Evolutionary conservation across 2,329 filamentous ascomycete species (phyloP).

Genomic region (Drechslerella coelobrocha): DNA sequence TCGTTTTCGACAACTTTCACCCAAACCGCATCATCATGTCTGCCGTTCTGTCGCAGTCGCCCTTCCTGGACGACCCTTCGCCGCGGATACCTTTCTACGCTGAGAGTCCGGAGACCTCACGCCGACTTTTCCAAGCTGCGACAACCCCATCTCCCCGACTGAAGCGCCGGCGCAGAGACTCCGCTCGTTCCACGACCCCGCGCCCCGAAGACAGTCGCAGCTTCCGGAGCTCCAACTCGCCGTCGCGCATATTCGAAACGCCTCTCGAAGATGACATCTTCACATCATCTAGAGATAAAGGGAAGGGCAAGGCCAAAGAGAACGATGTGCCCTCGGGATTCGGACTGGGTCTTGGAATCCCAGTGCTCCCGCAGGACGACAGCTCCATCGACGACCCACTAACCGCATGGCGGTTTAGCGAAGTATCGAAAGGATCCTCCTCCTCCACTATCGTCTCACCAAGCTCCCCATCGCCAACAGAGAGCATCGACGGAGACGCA

Average conservation of each 20-base stretch:
- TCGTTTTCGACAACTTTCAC: neutral
- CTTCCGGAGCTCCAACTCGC: conserved; percentile 15
- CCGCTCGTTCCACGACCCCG: conserved; percentile 23
- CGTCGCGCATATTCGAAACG: conserved; percentile 18
- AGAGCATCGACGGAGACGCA: conserved; percentile 40
- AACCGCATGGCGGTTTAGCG: conserved; percentile 41
- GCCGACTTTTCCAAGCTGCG: conserved; percentile 36
- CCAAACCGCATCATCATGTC: conserved; percentile 28
- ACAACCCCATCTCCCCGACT: conserved; percentile 43
- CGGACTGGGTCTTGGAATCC: conserved; percentile 41
- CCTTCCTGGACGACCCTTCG: conserved; percentile 24
- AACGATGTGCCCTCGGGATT: conserved; percentile 32
- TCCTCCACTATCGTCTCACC: conserved; percentile 19
- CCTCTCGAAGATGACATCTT: conserved; percentile 25
- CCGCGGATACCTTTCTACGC: conserved; percentile 41
- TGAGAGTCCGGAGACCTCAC: conserved; percentile 43
- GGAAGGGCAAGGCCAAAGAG: conserved; percentile 21
- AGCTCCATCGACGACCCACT: conserved; percentile 22
- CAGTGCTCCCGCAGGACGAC: conserved; percentile 22
- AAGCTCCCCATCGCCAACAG: conserved; percentile 41
- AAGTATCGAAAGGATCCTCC: conserved; percentile 29
- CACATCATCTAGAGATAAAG: conserved; percentile 10
- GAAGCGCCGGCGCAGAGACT: conserved; percentile 36
- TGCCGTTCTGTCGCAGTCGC: conserved; percentile 19
- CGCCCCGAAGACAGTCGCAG: conserved; percentile 33